A percentile compares a stretch with the other conserved stretches of the same genome.
Conservation (phyloP, 495 filamentous ascomycete species). For the Penicillium desertorum region DNA sequence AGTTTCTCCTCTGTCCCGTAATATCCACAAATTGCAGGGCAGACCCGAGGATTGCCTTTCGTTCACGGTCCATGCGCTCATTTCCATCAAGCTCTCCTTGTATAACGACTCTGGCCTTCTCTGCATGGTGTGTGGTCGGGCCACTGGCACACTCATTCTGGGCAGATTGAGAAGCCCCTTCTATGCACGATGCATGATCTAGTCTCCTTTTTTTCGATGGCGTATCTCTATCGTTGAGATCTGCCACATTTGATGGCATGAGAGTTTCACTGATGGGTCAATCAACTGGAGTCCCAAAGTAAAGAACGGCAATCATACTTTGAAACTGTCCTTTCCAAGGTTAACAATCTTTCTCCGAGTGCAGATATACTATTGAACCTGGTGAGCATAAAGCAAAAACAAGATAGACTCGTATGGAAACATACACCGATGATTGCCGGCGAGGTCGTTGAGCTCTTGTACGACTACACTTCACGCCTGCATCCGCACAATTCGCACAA, state of each 20-base stretch:
- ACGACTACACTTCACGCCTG: slow-evolving; percentile 25
- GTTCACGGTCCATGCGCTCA: slow-evolving; percentile 21
- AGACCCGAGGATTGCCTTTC: slow-evolving; percentile 25
- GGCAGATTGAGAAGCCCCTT: slow-evolving; percentile 11
- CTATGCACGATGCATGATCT: slow-evolving; percentile 1
- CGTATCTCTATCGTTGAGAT: background rate
- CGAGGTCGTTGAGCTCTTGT: slow-evolving; percentile 16
- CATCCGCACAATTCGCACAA: slow-evolving; percentile 33
- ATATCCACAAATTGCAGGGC: slow-evolving; percentile 27
- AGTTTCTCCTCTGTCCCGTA: slow-evolving; percentile 16
- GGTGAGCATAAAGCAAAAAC: background rate
- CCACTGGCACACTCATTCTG: slow-evolving; percentile 8
- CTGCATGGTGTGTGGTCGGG: slow-evolving; percentile 27
- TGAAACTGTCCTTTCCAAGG: slow-evolving; percentile 19
- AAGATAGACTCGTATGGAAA: background rate
- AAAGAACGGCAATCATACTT: slow-evolving; percentile 5
- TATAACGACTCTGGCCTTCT: slow-evolving; percentile 27
- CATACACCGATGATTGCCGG: slow-evolving; percentile 17
- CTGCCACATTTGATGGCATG: background rate
- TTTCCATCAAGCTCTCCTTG: slow-evolving; percentile 27
- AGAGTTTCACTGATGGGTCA: background rate
- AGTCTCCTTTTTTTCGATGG: slow-evolving; percentile 13
- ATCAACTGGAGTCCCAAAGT: background rate
- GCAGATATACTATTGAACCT: slow-evolving; percentile 4
- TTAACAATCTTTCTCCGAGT: slow-evolving; percentile 19